A percentile compares a stretch with the other conserved stretches of the same genome.
Conservation (phyloP, 768 basidiomycete genomes). For the Boletus insuetus region DNA sequence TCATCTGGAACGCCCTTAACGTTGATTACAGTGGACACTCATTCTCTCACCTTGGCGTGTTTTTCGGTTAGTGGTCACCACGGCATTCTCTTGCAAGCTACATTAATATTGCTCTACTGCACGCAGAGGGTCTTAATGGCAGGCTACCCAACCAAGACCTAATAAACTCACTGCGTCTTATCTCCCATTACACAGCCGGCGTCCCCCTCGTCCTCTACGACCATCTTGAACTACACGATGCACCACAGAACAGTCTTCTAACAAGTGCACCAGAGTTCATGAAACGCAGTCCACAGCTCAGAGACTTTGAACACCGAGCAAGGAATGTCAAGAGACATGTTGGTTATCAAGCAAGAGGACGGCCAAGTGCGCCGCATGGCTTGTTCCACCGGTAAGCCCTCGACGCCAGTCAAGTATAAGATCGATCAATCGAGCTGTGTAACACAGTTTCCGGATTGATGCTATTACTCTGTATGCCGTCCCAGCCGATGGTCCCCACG, state of each 20-base stretch:
- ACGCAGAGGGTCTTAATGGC: slow-evolving; percentile 89
- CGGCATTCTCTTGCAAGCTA: not conserved
- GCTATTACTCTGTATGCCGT: slow-evolving; percentile 88
- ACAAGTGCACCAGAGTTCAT: slow-evolving; percentile 48
- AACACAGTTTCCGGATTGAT: slow-evolving; percentile 83
- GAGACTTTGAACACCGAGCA: slow-evolving; percentile 55
- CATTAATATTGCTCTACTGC: not conserved
- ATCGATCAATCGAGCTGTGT: not conserved
- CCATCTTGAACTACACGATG: slow-evolving; percentile 53
- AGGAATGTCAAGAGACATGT: slow-evolving; percentile 70
- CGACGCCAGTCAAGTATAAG: slow-evolving; percentile 16
- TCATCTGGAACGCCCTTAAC: slow-evolving; percentile 93
- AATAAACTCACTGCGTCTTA: slow-evolving; percentile 73
- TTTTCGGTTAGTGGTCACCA: slow-evolving; percentile 64
- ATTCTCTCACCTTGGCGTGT: slow-evolving; percentile 93
- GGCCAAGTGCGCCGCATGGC: slow-evolving; percentile 85
- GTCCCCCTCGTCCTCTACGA: slow-evolving; percentile 84
- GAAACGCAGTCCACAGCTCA: slow-evolving; percentile 41
- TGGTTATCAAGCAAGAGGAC: slow-evolving; percentile 73
- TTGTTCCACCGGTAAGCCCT: slow-evolving; percentile 73
- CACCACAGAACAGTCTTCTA: slow-evolving; percentile 33
- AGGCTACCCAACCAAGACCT: slow-evolving; percentile 95
- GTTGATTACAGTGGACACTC: slow-evolving; percentile 97
- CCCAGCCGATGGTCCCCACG: slow-evolving; percentile 89
- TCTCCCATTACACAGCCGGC: slow-evolving; percentile 69